phyloP scores from a whole-genome alignment of 1,284 basidiomycete genomes.

The Cryptococcus jaspeensis region DNA sequence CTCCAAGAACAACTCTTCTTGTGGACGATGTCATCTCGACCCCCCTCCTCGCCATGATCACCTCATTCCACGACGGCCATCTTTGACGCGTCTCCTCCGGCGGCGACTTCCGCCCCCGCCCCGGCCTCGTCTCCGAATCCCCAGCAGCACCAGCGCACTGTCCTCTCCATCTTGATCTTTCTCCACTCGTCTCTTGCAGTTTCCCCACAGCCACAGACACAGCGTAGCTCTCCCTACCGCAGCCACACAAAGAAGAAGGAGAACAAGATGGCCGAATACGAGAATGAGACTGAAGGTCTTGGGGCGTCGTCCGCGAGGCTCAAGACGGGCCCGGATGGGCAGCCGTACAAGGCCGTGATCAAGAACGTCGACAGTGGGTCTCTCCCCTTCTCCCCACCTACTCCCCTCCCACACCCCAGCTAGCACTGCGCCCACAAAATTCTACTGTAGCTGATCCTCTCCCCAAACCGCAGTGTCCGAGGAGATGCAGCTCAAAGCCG shows the following conservation, averaged over 20 bases:
- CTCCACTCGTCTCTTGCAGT: neutral
- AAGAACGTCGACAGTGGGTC: constrained; percentile 83
- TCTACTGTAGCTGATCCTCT: neutral
- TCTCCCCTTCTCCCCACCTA: neutral
- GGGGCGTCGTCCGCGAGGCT: neutral
- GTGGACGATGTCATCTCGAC: no score
- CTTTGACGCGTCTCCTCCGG: no score
- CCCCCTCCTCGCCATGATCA: no score
- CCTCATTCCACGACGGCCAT: no score
- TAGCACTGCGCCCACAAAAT: neutral
- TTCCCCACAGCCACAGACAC: neutral
- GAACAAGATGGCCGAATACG: no score
- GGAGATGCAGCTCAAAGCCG: constrained; percentile 90
- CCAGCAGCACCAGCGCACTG: no score
- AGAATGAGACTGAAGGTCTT: neutral
- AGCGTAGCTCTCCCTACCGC: neutral
- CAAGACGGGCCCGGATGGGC: constrained; percentile 3
- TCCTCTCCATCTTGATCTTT: no score
- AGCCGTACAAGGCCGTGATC: constrained; percentile 70
- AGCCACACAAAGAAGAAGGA: no score
- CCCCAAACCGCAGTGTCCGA: constrained; percentile 63
- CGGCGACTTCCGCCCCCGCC: no score
- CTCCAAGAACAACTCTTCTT: no score
- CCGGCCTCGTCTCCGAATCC: no score
- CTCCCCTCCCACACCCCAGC: neutral